These are phyloP conservation scores for Artemisia annua DNA, from an alignment of 129 eudicot genomes.

Conservation along the genomic window DNA sequence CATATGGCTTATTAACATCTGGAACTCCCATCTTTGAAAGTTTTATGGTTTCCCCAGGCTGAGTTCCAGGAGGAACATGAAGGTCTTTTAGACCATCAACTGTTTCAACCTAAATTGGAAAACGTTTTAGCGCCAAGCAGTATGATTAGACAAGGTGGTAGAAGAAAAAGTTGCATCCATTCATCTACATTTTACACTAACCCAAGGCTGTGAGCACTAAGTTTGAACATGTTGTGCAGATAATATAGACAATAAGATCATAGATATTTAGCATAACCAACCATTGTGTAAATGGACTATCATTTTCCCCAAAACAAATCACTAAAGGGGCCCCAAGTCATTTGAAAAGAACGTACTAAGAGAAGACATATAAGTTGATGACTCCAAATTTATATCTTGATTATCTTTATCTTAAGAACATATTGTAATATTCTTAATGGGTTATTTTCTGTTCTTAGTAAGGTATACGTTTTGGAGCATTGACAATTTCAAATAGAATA, in stretches of 20 bases:
- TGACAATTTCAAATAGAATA: neutral
- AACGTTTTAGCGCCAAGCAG: neutral
- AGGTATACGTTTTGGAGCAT: neutral
- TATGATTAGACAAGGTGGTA: neutral
- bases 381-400: too few species aligned
- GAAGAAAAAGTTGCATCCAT: neutral
- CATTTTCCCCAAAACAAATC: too few species aligned
- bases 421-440: neutral
- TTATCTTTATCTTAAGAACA: too few species aligned
- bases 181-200: too few species aligned
- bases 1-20: constrained; percentile 60
- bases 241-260: neutral
- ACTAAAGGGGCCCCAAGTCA: constrained; percentile 1
- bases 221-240: too few species aligned
- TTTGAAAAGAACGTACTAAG: neutral
- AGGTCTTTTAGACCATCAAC: constrained; percentile 83
- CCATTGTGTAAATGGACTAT: too few species aligned
- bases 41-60: constrained; percentile 73
- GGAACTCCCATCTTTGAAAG: constrained; percentile 87
- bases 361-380: too few species aligned
- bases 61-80: constrained; percentile 78
- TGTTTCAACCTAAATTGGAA: constrained; percentile 68
- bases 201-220: too few species aligned
- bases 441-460: neutral
- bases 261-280: neutral